phyloP scores from a whole-genome alignment of 2,329 filamentous ascomycete genomes.

The Hypomyces rosellus region DNA sequence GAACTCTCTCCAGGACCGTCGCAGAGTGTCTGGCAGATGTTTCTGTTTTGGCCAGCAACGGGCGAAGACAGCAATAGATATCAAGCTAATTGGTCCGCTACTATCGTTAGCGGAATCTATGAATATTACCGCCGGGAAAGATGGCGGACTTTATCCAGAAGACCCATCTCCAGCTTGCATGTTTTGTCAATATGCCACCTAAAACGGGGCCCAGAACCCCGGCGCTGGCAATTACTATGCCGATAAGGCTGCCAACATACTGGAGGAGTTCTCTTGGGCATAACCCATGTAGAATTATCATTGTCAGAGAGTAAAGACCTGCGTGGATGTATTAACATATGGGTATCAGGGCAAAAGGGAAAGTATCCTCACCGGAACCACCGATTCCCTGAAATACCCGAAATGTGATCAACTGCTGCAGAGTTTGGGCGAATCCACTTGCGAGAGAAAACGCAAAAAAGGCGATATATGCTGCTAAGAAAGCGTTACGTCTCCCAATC shows the following conservation, averaged over 20 bases:
- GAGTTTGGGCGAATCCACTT: constrained; percentile 34
- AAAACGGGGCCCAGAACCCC: constrained; percentile 47
- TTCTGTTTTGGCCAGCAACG: constrained; percentile 43
- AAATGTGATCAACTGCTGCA: constrained; percentile 42
- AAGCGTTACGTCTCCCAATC: constrained; percentile 46
- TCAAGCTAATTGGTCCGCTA: constrained; percentile 44
- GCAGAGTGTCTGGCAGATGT: constrained; percentile 32
- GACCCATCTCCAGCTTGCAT: constrained; percentile 46
- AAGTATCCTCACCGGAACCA: constrained; percentile 36
- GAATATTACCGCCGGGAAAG: neutral
- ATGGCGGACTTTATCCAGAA: constrained; percentile 53
- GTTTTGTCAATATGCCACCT: constrained; percentile 45
- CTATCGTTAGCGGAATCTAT: constrained; percentile 7
- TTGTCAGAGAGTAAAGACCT: constrained; percentile 50
- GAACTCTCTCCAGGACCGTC: constrained; percentile 41
- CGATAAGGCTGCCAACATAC: constrained; percentile 42
- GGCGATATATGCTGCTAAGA: constrained; percentile 42
- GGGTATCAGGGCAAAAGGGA: neutral
- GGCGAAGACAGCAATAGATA: constrained; percentile 42
- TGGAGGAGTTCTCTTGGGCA: constrained; percentile 34
- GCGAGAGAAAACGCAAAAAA: constrained; percentile 53
- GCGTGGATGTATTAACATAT: neutral
- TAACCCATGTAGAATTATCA: constrained; percentile 49
- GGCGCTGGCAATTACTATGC: constrained; percentile 40
- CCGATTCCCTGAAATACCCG: constrained; percentile 46